These are phyloP conservation scores for Flaveria robusta DNA, from an alignment of 129 eudicot species.

Conservation along the genomic window DNA sequence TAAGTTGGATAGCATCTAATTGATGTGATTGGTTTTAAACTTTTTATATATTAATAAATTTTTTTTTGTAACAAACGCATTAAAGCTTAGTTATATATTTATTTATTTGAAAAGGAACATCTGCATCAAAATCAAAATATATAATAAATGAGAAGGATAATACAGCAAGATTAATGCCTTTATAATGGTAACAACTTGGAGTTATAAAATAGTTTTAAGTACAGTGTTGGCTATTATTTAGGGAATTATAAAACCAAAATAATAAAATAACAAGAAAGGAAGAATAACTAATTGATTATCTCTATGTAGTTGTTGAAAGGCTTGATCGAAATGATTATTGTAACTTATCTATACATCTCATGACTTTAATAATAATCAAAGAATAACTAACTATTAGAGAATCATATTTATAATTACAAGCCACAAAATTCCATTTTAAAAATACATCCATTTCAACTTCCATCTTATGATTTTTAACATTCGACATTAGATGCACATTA, in stretches of 20 bases:
- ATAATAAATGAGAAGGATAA: not conserved
- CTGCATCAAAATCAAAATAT: not conserved
- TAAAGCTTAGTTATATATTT: too few relatives aligned
- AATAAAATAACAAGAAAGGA: not conserved
- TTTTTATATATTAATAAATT: too few relatives aligned
- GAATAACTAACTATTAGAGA: too few relatives aligned
- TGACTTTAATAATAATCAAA: too few relatives aligned
- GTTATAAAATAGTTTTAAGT: constrained; percentile 8
- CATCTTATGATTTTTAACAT: too few relatives aligned
- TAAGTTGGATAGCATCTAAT: too few relatives aligned
- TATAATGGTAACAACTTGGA: constrained; percentile 5
- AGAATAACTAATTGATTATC: constrained; percentile 12
- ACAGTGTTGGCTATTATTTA: not conserved
- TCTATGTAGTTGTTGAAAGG: not conserved
- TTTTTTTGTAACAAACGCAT: too few relatives aligned
- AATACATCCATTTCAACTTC: too few relatives aligned
- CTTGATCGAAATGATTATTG: constrained; percentile 22
- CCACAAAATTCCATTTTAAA: too few relatives aligned
- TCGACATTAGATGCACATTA: too few relatives aligned
- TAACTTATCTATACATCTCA: constrained; percentile 10
- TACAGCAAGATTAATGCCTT: not conserved
- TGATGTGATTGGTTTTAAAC: too few relatives aligned
- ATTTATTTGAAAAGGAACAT: not conserved
- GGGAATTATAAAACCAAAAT: not conserved
- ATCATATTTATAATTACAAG: too few relatives aligned